phyloP scores from a whole-genome alignment of 768 basidiomycete genomes.

The Pulveroboletus frians region DNA sequence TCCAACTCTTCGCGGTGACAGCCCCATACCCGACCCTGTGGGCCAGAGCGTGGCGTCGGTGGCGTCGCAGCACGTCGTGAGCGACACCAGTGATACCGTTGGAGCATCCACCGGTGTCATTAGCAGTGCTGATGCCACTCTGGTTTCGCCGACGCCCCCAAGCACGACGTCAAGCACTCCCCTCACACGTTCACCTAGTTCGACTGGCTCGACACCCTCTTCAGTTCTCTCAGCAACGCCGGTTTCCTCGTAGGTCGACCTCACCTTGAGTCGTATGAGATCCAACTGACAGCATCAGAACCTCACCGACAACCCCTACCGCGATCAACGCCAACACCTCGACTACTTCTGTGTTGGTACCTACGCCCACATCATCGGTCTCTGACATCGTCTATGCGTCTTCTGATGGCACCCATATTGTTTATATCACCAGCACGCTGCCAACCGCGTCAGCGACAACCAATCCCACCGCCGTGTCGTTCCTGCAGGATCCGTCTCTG shows the following conservation, averaged over 20 bases:
- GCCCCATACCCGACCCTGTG: neutral
- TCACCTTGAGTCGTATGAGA: neutral
- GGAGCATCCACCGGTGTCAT: constrained; percentile 15
- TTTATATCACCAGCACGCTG: constrained; percentile 31
- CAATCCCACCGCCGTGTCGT: constrained; percentile 31
- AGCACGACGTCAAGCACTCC: constrained; percentile 11
- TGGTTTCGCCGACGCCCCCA: constrained; percentile 15
- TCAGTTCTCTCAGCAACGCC: constrained; percentile 1
- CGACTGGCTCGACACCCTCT: constrained; percentile 23
- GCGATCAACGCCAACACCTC: constrained; percentile 10
- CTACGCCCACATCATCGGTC: constrained; percentile 16
- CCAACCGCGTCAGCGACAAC: constrained; percentile 23
- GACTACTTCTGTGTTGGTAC: constrained; percentile 8
- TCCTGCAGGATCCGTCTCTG: constrained; percentile 64
- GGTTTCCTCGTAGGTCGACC: constrained; percentile 18
- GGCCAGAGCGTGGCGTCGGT: neutral
- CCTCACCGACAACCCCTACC: constrained; percentile 9
- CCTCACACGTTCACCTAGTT: constrained; percentile 23
- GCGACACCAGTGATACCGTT: constrained; percentile 5
- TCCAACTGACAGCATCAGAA: constrained; percentile 3
- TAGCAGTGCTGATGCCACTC: constrained; percentile 9
- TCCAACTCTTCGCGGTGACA: constrained; percentile 1
- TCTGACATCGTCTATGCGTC: constrained; percentile 17
- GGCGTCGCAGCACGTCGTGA: neutral
- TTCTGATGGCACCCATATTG: constrained; percentile 22